Evolutionary conservation across 495 filamentous ascomycete genomes (phyloP), one percentile per base, ranked within the genome.

Genomic region (Lasiosphaeriaceae sp.): DNA sequence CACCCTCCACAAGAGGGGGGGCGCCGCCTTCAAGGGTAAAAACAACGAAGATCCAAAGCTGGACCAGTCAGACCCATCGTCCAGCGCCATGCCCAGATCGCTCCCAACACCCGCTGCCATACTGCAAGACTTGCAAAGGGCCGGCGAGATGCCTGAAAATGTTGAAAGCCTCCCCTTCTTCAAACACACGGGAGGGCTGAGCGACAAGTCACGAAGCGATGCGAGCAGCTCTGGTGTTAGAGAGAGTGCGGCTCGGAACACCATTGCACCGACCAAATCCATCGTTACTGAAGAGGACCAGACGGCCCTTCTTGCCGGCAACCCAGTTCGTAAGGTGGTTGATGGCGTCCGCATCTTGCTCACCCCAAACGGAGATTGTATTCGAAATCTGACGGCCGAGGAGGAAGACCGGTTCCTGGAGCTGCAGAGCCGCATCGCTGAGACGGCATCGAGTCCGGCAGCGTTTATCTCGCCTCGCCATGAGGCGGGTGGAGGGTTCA

Each of bases 331-430:
- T 47, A 83, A 83, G 61, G 58, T 71, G 1, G 64, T 75, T 17
- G 77, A 78, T 26, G 73, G 73, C 20, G 72, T 76, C 29, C 77
- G 80, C 23, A 81, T 84, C 51, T 73, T 94, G 47, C 84, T 94
- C 50, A 92, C 89, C 1, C 90, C 92, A 3, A 85, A 87, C 55
- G 90, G 91, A 3, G 83, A 86, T 54, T 86, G 88, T 52, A 77
- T 97, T 24, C 83, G 84, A 37, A 90, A 90, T 58, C 75, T 98
- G 20, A 86, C 81, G 11, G 66, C 78, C 14, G 86, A 89, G 26
- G 89, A 95, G 64, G 90, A 96, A 58, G 78, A 87, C 21, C 81
- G 86, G 9, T 93, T 89, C 56, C 73, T 97, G 14, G 77, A 83
- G 51, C 78, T 96, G 0, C 90, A 96, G 70, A 78, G 82, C 56